These are phyloP conservation scores for Stylonectria norvegica DNA, from an alignment of 2,329 filamentous ascomycete genomes.

Conservation along the genomic window DNA sequence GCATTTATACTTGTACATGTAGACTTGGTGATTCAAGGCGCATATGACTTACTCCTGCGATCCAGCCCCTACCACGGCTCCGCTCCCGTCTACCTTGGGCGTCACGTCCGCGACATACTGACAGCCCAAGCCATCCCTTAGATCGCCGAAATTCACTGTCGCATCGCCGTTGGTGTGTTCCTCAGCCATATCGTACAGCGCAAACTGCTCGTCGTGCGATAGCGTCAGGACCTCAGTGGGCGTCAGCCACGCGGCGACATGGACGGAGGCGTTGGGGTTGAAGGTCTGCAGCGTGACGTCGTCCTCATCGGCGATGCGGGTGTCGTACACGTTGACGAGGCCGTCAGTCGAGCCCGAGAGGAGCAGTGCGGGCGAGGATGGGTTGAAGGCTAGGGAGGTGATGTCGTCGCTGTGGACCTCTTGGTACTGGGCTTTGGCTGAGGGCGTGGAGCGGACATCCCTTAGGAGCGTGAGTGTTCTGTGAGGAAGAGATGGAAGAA, in stretches of 20 bases:
- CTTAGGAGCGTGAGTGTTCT: constrained; percentile 33
- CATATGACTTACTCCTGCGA: constrained; percentile 57
- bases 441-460: constrained; percentile 53
- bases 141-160: constrained; percentile 61
- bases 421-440: constrained; percentile 52
- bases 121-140: constrained; percentile 61
- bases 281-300: constrained; percentile 75
- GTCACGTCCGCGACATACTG: constrained; percentile 71
- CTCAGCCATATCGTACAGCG: constrained; percentile 67
- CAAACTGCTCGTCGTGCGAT: constrained; percentile 75
- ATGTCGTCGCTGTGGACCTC: constrained; percentile 68
- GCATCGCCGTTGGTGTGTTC: constrained; percentile 57
- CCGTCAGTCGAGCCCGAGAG: constrained; percentile 78
- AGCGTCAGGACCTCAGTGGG: constrained; percentile 65
- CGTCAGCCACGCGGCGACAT: constrained; percentile 68
- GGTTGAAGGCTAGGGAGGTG: constrained; percentile 59
- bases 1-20: constrained; percentile 1
- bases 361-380: constrained; percentile 56
- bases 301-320: constrained; percentile 67
- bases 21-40: neutral
- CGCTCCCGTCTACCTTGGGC: constrained; percentile 54
- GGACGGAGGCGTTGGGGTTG: constrained; percentile 72
- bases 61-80: constrained; percentile 62
- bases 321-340: constrained; percentile 74
- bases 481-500: neutral